These are phyloP conservation scores for Trypanosoma rangeli DNA, from an alignment of 208 protist genomes.

Conservation along the genomic window DNA sequence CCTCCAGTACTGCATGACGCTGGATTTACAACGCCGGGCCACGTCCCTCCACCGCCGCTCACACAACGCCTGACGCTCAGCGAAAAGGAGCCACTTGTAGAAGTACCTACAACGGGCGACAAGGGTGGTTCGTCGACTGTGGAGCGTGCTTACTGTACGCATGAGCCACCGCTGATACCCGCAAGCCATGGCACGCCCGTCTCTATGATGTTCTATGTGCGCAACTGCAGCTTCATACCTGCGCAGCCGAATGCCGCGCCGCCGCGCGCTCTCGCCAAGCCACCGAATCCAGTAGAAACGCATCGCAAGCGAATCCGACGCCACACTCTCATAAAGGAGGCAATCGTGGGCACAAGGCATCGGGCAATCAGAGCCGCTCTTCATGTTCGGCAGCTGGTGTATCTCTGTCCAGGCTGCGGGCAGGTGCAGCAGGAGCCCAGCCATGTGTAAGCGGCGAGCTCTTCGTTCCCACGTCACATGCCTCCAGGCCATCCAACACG, in stretches of 20 bases:
- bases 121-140: not conserved
- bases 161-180: slow-evolving; percentile 16
- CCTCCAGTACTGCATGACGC: not conserved
- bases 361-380: too few relatives aligned
- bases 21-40: not conserved
- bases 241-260: slow-evolving; percentile 5
- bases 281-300: slow-evolving; percentile 19
- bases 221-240: not conserved
- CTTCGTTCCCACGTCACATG: not conserved
- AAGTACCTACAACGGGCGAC: slow-evolving; percentile 9
- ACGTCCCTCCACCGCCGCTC: not conserved
- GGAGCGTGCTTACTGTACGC: not conserved
- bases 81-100: slow-evolving; percentile 14
- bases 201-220: not conserved
- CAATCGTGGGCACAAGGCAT: too few relatives aligned
- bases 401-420: not conserved
- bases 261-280: not conserved
- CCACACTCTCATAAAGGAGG: not conserved
- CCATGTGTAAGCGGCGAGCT: not conserved
- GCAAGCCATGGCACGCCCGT: not conserved
- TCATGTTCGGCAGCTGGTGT: too few relatives aligned
- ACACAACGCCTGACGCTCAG: not conserved
- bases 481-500: slow-evolving; percentile 7
- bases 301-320: not conserved
- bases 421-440: not conserved